Conservation (phyloP, 1,284 basidiomycete species). For the Ceratorhiza oryzae-sativae region DNA sequence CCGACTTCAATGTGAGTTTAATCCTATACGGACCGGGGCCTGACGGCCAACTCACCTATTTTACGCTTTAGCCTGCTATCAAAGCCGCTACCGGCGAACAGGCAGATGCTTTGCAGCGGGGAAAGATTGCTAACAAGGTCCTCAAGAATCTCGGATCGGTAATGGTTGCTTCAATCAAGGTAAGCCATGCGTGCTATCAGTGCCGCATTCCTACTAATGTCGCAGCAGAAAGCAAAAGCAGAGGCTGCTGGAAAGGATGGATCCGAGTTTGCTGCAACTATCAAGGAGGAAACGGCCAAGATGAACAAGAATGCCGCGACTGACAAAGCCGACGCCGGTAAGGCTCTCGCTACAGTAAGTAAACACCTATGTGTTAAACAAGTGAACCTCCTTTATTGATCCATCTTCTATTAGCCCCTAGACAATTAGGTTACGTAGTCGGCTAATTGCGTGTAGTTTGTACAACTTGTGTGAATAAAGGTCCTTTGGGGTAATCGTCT, state of each 20-base stretch:
- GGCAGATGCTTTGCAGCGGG: constrained; percentile 31
- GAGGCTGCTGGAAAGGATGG: constrained; percentile 31
- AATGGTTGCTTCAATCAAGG: constrained; percentile 33
- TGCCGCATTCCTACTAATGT: not conserved
- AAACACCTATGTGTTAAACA: not conserved
- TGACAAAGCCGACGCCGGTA: constrained; percentile 32
- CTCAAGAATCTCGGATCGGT: constrained; percentile 36
- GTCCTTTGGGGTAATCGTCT: constrained; percentile 1
- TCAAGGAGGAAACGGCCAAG: constrained; percentile 29
- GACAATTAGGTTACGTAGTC: not conserved
- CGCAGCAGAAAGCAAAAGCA: constrained; percentile 24
- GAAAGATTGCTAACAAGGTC: constrained; percentile 36
- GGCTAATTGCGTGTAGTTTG: constrained; percentile 12
- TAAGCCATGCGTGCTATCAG: not conserved
- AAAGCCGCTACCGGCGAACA: constrained; percentile 24
- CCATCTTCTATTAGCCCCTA: not conserved
- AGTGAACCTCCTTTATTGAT: not conserved
- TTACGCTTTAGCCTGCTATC: constrained; percentile 20
- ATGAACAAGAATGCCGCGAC: constrained; percentile 36
- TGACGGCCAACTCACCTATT: not conserved
- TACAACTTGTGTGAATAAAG: constrained; percentile 26
- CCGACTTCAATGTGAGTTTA: constrained; percentile 32
- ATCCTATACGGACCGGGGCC: not conserved
- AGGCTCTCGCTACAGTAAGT: constrained; percentile 25
- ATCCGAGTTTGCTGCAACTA: constrained; percentile 13